Evolutionary conservation across 164 flowering plant species (phyloP).

Genomic region (Dillenia suffruticosa): DNA sequence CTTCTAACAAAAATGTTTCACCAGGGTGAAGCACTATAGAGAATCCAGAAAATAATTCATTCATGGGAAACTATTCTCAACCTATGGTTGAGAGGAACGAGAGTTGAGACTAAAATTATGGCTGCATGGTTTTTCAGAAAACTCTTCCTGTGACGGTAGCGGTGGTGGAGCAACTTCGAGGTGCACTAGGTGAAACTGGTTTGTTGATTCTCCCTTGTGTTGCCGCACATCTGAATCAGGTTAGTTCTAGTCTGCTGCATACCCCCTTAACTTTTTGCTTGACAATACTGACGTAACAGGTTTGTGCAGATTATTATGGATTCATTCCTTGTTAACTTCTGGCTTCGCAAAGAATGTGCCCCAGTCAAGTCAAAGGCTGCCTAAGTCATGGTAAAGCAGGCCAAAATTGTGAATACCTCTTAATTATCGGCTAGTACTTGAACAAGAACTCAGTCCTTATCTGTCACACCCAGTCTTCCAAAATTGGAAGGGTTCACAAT

Average conservation of each 20-base stretch:
- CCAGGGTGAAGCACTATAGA: too few relatives aligned
- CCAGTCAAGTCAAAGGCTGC: too few relatives aligned
- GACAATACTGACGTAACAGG: neutral
- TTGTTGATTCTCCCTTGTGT: slow-evolving; percentile 92
- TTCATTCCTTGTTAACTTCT: slow-evolving; percentile 60
- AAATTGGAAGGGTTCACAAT: too few relatives aligned
- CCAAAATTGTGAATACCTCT: too few relatives aligned
- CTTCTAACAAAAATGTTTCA: too few relatives aligned
- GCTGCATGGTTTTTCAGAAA: slow-evolving; percentile 48
- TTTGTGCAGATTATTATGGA: slow-evolving; percentile 62
- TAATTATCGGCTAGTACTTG: too few relatives aligned
- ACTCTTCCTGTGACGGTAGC: slow-evolving; percentile 92
- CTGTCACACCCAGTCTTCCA: too few relatives aligned
- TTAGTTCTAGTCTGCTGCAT: slow-evolving; percentile 4
- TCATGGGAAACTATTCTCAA: too few relatives aligned
- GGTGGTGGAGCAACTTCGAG: slow-evolving; percentile 87
- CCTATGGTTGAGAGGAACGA: too few relatives aligned
- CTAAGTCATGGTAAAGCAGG: too few relatives aligned
- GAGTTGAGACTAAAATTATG: slow-evolving; percentile 4
- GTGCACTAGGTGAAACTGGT: slow-evolving; percentile 84
- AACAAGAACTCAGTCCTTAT: too few relatives aligned
- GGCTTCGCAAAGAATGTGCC: slow-evolving; percentile 37
- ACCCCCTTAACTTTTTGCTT: neutral
- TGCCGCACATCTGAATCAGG: slow-evolving; percentile 93
- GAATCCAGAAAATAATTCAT: too few relatives aligned